phyloP scores from a whole-genome alignment of 202 grass and related monocot genomes.

The Panicum hallii region DNA sequence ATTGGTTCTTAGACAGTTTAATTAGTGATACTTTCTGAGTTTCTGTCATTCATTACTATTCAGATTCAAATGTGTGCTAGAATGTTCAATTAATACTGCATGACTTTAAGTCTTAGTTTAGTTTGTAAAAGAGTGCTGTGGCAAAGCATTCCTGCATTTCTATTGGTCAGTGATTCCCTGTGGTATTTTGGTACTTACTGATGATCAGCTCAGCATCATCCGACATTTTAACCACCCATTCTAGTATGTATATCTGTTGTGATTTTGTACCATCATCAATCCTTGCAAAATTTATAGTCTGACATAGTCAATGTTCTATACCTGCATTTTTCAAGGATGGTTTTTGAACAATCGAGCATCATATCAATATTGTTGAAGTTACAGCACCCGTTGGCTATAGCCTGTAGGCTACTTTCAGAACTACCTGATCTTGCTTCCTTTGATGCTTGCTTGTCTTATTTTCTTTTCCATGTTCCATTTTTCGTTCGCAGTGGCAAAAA shows the following conservation, averaged over 20 bases:
- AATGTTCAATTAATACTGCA: neutral
- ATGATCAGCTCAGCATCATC: neutral
- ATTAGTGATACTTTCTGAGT: neutral
- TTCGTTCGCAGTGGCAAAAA: neutral
- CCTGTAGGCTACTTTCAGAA: slow-evolving; percentile 2
- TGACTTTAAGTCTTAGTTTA: neutral
- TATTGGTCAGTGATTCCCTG: neutral
- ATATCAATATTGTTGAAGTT: slow-evolving; percentile 5
- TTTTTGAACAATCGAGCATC: slow-evolving; percentile 15
- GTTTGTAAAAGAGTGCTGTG: neutral
- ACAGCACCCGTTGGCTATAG: neutral
- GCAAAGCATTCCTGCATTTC: neutral
- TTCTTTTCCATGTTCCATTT: neutral
- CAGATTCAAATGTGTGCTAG: neutral
- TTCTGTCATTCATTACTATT: neutral
- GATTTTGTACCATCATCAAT: neutral
- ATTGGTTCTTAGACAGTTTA: slow-evolving; percentile 1
- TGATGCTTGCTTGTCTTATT: neutral
- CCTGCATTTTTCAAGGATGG: neutral
- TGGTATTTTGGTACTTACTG: slow-evolving; percentile 5
- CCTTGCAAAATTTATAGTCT: slow-evolving; percentile 5
- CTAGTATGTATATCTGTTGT: neutral
- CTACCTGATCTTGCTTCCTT: neutral
- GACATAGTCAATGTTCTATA: neutral
- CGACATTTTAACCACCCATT: neutral